Conservation (phyloP, 768 basidiomycete genomes). For the Suillus tomentosus region DNA sequence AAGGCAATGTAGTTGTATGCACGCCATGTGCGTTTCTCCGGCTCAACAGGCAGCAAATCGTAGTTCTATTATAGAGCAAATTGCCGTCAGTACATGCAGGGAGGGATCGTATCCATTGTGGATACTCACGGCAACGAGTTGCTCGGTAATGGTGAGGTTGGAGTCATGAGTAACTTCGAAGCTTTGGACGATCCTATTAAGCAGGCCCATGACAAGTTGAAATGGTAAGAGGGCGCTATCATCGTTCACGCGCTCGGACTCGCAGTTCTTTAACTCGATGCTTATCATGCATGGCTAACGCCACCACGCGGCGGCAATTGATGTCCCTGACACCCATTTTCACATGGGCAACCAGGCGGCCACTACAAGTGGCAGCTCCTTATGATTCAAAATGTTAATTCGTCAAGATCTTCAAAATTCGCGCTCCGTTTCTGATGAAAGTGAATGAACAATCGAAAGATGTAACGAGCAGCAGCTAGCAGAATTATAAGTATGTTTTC, state of each 20-base stretch:
- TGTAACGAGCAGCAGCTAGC: no score
- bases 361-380: no score
- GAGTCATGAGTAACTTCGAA: slow-evolving; percentile 58
- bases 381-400: no score
- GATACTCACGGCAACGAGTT: slow-evolving; percentile 56
- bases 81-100: neutral
- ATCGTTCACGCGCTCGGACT: no score
- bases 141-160: slow-evolving; percentile 52
- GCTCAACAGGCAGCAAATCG: slow-evolving; percentile 66
- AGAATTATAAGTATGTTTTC: no score
- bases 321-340: no score
- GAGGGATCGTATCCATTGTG: slow-evolving; percentile 13
- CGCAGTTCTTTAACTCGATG: neutral
- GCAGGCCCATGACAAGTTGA: slow-evolving; percentile 23
- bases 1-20: slow-evolving; percentile 67
- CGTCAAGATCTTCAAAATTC: no score
- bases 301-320: no score
- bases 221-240: neutral
- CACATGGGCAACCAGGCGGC: no score
- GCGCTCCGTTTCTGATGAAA: no score
- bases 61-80: slow-evolving; percentile 51
- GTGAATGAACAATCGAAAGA: no score
- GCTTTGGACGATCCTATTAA: slow-evolving; percentile 27
- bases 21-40: slow-evolving; percentile 66
- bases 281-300: neutral